Evolutionary conservation across 2,329 filamentous ascomycete species (phyloP), one percentile per base, ranked within the genome.

Genomic region (Curvularia sp.): DNA sequence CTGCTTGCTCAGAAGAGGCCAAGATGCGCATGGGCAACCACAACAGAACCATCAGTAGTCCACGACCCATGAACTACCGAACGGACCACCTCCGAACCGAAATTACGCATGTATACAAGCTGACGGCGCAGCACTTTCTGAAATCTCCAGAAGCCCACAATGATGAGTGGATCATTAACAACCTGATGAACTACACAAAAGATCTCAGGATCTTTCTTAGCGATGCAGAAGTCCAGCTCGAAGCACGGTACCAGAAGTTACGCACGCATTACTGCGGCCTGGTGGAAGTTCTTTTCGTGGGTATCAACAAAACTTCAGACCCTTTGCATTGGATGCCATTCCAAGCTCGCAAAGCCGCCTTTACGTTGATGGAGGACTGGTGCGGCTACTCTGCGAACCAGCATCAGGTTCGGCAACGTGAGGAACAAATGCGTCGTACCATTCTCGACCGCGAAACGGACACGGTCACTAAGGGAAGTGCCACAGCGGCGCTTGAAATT

Each of bases 321-420:
- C 90, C 93, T 1, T 89, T 92, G 4, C 86, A 92, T 31, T 99
- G 95, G 94, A 95, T 99, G 87, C 93, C 95, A 0, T 99, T 99
- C 71, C 95, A 99, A 75, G 92, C 93, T 12, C 85, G 96, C 41
- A 97, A 97, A 74, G 97, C 95, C 5, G 91, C 94, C 0, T 99
- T 99, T 73, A 89, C 93, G 0, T 81, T 99, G 48, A 98, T 99
- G 93, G 95, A 99, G 77, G 94, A 98, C 65, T 99, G 96, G 96
- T 99, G 95, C 74, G 95, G 95, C 2, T 97, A 96, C 75, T 97
- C 93, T 7, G 92, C 93, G 0, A 97, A 97, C 64, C 92, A 96
- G 73, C 83, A 81, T 13, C 91, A 96, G 64, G 91, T 97, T 41
- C 86, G 89, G 5, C 88, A 89, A 57, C 85, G 92, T 61, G 93